Evolutionary conservation across 1,139 yeast species (phyloP), one percentile per base, ranked within the genome.

Genomic region (Kodamaea derodonti): DNA sequence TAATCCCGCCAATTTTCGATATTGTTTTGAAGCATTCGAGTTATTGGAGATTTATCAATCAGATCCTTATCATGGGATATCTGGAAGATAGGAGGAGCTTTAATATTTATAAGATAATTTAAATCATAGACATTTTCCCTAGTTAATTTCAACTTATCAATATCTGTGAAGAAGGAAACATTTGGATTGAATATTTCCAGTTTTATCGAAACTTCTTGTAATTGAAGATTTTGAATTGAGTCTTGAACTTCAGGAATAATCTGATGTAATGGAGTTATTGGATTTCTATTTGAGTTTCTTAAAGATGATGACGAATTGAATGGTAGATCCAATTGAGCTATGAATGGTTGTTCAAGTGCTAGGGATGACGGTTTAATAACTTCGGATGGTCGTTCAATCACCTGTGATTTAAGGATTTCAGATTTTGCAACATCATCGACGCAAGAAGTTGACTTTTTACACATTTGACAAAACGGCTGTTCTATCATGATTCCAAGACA

Each of bases 201-300:
- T 7, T 26, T 30, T 9, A 23, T 12, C 9, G 31, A 10, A 4
- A 24, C 29, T 33, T 51, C 46, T 15, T 47, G 12, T 48, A 41
- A 20, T 14, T 25, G 17, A 14, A 25, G 28, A 25, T 14, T 25
- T 13, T 12, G 28, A 13, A 25, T 12, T 12, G 28, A 14, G 11
- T 25, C 28, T 14, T 25, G 28, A 6, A 56, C 54, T 30, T 54
- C 58, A 2, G 58, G 56, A 7, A 55, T 52, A 46, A 55, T 52
- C 37, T 54, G 58, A 31, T 48, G 53, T 12, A 48, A 42, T 1
- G 60, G 60, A 6, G 60, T 55, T 34, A 51, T 49, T 7, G 60
- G 60, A 6, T 35, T 35, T 22, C 34, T 30, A n/a, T 35, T 20
- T 11, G 26, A 23, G 20, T 20, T 23, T 4, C 29, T 20, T 11